Evolutionary conservation across 2,329 filamentous ascomycete genomes (phyloP).

Genomic region (Epichloe festucae): DNA sequence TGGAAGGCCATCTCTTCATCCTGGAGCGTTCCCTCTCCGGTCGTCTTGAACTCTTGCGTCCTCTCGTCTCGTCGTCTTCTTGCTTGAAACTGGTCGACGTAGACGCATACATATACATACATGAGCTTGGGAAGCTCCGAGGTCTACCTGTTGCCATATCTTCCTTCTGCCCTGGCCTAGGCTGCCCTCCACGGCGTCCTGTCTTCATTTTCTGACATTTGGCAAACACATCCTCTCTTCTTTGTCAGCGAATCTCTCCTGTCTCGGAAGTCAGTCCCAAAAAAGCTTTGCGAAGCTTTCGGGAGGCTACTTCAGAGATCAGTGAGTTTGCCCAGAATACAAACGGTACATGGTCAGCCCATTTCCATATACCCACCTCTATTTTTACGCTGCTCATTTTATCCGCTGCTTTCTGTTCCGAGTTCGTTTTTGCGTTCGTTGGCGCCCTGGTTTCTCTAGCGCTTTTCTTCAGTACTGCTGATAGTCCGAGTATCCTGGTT

Average conservation of each 20-base stretch:
- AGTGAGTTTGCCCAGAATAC: slow-evolving; percentile 1
- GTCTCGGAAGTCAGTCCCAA: background rate
- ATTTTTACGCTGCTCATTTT: slow-evolving; percentile 15
- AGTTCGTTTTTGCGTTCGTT: slow-evolving; percentile 13
- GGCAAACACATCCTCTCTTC: background rate
- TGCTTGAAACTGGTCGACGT: background rate
- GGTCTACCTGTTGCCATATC: background rate
- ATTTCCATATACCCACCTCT: slow-evolving; percentile 21
- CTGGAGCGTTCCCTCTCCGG: background rate
- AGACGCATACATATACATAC: background rate
- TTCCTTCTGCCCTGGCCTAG: background rate
- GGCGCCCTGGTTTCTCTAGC: slow-evolving; percentile 14
- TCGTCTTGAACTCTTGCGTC: background rate
- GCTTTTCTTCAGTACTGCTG: slow-evolving; percentile 7
- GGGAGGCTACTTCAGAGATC: background rate
- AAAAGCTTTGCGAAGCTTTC: background rate
- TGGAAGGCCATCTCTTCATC: slow-evolving; percentile 1
- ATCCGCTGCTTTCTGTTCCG: slow-evolving; percentile 19
- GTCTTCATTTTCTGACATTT: background rate
- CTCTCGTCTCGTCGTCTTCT: background rate
- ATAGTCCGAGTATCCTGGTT: background rate
- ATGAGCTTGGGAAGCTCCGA: background rate
- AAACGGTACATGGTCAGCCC: slow-evolving; percentile 17
- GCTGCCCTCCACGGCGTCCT: background rate
- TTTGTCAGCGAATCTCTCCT: background rate